phyloP scores from a whole-genome alignment of 495 filamentous ascomycete genomes.

The Neurospora sp. region DNA sequence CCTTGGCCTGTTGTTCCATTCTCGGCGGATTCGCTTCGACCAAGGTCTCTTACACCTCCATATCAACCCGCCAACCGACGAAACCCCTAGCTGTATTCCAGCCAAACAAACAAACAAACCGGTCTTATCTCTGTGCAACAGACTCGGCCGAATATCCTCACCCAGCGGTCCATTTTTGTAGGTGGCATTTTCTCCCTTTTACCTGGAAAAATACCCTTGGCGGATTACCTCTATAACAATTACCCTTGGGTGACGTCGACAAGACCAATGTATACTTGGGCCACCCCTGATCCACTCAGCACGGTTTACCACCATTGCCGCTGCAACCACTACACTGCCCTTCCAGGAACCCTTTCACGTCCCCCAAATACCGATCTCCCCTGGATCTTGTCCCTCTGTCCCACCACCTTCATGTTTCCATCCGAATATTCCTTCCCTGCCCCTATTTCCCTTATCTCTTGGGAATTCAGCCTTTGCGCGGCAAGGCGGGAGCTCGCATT shows the following conservation, averaged over 20 bases:
- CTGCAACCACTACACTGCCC: background rate
- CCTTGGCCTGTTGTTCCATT: background rate
- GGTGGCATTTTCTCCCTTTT: background rate
- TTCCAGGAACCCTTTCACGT: background rate
- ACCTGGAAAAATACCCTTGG: background rate
- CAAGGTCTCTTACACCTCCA: background rate
- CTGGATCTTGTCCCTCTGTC: background rate
- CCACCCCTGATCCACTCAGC: background rate
- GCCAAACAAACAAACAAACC: constrained; percentile 14
- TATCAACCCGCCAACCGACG: background rate
- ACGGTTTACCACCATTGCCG: background rate
- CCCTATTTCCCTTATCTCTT: background rate
- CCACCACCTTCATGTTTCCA: background rate
- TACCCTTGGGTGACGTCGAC: background rate
- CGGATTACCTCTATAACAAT: background rate
- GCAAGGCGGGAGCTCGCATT: background rate
- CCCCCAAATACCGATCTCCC: background rate
- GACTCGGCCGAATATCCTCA: background rate
- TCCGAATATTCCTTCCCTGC: background rate
- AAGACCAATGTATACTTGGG: background rate
- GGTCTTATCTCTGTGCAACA: constrained; percentile 21
- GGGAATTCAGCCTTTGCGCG: background rate
- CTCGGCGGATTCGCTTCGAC: background rate
- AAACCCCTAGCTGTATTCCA: constrained; percentile 6
- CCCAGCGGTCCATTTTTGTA: background rate